Base-by-base conservation (phyloP, 768 basidiomycete species). In the Tephrocybe sp. region DNA sequence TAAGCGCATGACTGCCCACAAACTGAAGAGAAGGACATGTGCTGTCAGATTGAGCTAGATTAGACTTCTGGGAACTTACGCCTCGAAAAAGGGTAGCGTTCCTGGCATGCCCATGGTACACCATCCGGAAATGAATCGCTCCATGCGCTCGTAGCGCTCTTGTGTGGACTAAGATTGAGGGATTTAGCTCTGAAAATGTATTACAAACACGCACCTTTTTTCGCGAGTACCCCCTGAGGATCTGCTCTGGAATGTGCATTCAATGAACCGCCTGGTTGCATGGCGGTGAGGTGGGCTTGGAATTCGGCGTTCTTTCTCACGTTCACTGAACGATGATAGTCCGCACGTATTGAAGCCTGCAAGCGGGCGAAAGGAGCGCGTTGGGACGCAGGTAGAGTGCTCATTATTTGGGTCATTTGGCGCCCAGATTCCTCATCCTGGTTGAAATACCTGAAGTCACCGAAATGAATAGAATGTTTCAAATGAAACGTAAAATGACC, bases 51-150 rank as follows among this genome's bases (percentile, higher is more conserved):
- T 36, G 48, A 44, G 40, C 39, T 22, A 51, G 34, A 45, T 42
- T 34, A 26, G 42, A 45, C 31, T 48, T 51, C 34, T 39, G 54
- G 49, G 39, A 38, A 70, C 77, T 49, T 66, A 78, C 78, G 72
- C 59, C 77, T 84, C 70, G 66, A 92, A 90, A 72, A 96, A 95
- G 13, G 93, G 92, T 62, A 84, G 86, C 32, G 92, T 90, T 16
- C 93, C 93, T 51, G 90, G 92, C 77, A 92, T 87, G 46, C 89
- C 87, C 70, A 83, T 76, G 12, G 84, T 87, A 65, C 91, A 94
- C 90, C 92, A 94, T 26, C 78, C 84, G 54, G 79, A 73, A 35
- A 94, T 68, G 65, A 95, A 94, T 35, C 82, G 75, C 53, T 84
- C 78, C 60, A 92, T 77, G 17, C 85, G 80, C 45, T 92, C 87